Evolutionary conservation across 2,329 filamentous ascomycete species (phyloP), one percentile per base, ranked within the genome.

Genomic region (Domatiomyces catenatus): DNA sequence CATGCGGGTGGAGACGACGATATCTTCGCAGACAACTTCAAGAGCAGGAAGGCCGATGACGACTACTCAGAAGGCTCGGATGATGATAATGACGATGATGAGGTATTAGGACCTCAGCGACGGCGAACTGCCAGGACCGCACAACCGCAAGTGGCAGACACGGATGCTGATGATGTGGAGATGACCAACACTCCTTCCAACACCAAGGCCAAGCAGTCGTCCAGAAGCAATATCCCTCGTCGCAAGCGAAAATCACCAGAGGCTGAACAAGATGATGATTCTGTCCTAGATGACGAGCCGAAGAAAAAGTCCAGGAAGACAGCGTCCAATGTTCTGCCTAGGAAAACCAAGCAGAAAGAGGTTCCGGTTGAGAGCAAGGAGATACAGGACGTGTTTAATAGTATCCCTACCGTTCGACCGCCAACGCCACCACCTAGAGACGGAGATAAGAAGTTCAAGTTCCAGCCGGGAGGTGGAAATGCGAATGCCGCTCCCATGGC

Each of bases 311-410:
- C 58, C 26, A 50, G 60, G 24, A 73, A 69, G 60, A 65, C 60
- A 24, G 32, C 62, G 5, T 56, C 61, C n/a, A 61, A 60, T 49
- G 63, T 63, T 39, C 56, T 60, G 43, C 58, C 61, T 22, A 72
- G 66, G 60, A 72, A 67, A 56, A 75, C 78, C 1, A 69, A 75
- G 8, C 84, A 85, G 65, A 85, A 87, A 64, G 73, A 76, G 2
- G 76, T 79, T 2, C 72, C 73, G 5, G 67, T 76, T 2, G 87
- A 93, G 60, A 81, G 80, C 61, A 75, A 82, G 15, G 75, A 78
- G 19, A 80, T 94, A 18, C 81, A 94, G 64, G 80, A 83, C 47
- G 95, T 98, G 45, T 77, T 96, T 28, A 83, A 94, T 63, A 86
- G 81, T 58, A 90, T 98, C 53, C 85, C 87, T 4, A 86, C 80